Conservation (phyloP, 805 yeast genomes). For the Danielozyma ontarioensis region DNA sequence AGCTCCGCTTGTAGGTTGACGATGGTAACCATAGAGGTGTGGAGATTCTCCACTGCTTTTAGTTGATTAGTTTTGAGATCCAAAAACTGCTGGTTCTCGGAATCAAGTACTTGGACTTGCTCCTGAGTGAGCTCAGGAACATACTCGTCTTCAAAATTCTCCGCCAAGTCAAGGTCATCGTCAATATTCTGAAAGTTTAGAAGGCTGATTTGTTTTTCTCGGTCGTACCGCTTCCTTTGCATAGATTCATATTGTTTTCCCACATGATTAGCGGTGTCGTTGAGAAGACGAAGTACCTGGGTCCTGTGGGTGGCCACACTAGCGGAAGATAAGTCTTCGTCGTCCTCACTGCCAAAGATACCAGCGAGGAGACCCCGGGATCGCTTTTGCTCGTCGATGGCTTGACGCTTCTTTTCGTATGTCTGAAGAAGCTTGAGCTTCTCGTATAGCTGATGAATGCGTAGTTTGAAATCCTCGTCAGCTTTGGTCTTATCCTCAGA, state of each 20-base stretch:
- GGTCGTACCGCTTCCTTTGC: conserved; percentile 43
- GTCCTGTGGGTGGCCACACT: conserved; percentile 42
- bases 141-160: conserved; percentile 7
- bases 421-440: conserved; percentile 45
- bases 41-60: conserved; percentile 54
- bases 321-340: conserved; percentile 25
- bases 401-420: conserved; percentile 46
- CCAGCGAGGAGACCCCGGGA: conserved; percentile 11
- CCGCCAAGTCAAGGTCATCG: conserved; percentile 24
- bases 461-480: conserved; percentile 50
- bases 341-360: conserved; percentile 26
- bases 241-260: conserved; percentile 44
- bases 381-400: conserved; percentile 8
- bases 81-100: conserved; percentile 55
- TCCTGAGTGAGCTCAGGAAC: conserved; percentile 34
- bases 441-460: conserved; percentile 47
- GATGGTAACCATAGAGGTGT: conserved; percentile 64
- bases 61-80: conserved; percentile 56
- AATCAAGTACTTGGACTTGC: conserved; percentile 52
- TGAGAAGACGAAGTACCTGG: conserved; percentile 46
- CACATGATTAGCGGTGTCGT: conserved; percentile 35
- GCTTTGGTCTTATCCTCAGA: conserved; percentile 49
- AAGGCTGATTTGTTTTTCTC: conserved; percentile 31
- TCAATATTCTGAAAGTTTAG: conserved; percentile 39
- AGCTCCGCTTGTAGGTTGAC: conserved; percentile 71